These are phyloP conservation scores for Capronia epimyces DNA, from an alignment of 2,329 filamentous ascomycete genomes.

Conservation along the genomic window DNA sequence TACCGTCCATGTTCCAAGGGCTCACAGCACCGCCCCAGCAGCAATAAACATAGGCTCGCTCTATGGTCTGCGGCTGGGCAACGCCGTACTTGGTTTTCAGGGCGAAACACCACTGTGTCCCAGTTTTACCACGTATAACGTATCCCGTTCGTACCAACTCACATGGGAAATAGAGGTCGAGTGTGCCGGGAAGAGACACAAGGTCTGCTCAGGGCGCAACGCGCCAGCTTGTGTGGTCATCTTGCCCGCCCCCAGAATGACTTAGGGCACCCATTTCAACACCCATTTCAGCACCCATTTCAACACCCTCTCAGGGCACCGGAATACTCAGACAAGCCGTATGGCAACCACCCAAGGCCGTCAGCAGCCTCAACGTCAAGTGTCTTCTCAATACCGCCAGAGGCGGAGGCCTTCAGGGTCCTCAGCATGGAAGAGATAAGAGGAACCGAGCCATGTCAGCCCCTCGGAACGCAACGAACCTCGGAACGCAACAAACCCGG, in stretches of 20 bases:
- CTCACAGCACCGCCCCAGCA: conserved; percentile 1
- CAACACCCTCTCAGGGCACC: too few relatives aligned
- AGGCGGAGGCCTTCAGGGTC: too few relatives aligned
- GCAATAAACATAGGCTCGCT: conserved; percentile 16
- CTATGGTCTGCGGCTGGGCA: conserved; percentile 15
- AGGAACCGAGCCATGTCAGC: too few relatives aligned
- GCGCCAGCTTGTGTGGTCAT: conserved; percentile 11
- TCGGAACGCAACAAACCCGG: too few relatives aligned
- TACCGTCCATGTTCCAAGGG: conserved; percentile 18
- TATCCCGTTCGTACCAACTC: conserved; percentile 21
- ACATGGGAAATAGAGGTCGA: conserved; percentile 25
- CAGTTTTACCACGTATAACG: conserved; percentile 23
- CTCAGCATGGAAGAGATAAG: too few relatives aligned
- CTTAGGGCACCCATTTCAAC: too few relatives aligned
- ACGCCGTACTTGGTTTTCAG: conserved; percentile 19
- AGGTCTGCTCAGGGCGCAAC: conserved; percentile 9
- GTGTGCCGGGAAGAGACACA: conserved; percentile 22
- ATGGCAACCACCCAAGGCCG: too few relatives aligned
- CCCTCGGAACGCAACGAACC: too few relatives aligned
- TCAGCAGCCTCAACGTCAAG: too few relatives aligned
- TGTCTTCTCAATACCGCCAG: too few relatives aligned
- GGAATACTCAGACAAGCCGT: too few relatives aligned
- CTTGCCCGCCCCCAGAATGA: conserved; percentile 10
- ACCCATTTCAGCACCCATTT: too few relatives aligned
- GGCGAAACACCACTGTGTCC: conserved; percentile 23